Evolutionary conservation across 495 filamentous ascomycete genomes (phyloP), one percentile per base, ranked within the genome.

Genomic region (Aspergillus cavernicola): DNA sequence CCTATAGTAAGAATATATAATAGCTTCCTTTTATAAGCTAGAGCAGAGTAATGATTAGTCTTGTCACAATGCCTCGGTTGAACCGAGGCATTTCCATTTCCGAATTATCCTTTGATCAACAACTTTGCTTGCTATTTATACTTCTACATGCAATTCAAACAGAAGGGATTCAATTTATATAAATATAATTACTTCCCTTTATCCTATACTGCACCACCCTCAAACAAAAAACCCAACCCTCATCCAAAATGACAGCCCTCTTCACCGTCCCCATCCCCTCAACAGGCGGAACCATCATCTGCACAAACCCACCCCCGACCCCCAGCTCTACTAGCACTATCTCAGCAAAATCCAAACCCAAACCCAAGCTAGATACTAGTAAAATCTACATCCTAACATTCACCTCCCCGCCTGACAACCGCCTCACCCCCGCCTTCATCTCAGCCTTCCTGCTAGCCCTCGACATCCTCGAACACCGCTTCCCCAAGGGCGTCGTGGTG

Each of bases 361-460:
- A 20, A 5, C 46, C 65, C 26, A 49, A 59, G 9, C 48, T 68
- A 11, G 59, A 72, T 31, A 50, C 61, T 51, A 58, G 62, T 22
- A 42, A 42, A 28, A 75, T 89, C 62, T 93, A 93, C 61, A 74
- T 92, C 11, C 74, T 93, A 20, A 88, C 85, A 18, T 88, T 90
- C 66, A 74, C 69, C 28, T 84, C 81, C 1, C 83, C 85, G 0
- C 75, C 80, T 7, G 88, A 92, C 66, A 92, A 91, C 67, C 79
- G 88, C n/a, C 74, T 92, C 15, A 87, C 80, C 0, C 80, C 81
- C 1, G 57, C 71, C 18, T 85, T 89, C 60, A 85, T 82, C 70
- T 70, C 80, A 38, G 75, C 88, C 28, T 58, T 91, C 18, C 60
- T 86, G 26, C 73, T 84, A 13, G 84, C 87, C 3, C 81, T 92